phyloP scores from a whole-genome alignment of 2,329 filamentous ascomycete species.

The Balansia obtecta region DNA sequence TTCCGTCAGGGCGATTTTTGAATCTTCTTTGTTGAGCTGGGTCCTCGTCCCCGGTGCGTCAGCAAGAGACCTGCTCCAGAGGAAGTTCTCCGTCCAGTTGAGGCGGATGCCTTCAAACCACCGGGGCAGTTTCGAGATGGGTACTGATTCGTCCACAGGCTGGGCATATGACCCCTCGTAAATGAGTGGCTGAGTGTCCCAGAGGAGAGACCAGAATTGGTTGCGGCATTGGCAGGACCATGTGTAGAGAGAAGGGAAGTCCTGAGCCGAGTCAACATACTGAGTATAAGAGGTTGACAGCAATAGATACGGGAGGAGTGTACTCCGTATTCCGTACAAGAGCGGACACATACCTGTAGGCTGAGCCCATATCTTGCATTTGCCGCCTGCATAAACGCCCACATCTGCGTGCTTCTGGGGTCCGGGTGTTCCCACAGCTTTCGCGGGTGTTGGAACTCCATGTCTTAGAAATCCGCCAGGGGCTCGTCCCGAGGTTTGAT shows the following conservation, averaged over 20 bases:
- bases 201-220: constrained; percentile 55
- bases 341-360: constrained; percentile 36
- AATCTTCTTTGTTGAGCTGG: constrained; percentile 55
- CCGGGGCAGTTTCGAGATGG: constrained; percentile 57
- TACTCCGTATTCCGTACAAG: too few species aligned
- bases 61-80: constrained; percentile 41
- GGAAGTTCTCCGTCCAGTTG: constrained; percentile 72
- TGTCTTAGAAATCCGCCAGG: constrained; percentile 5
- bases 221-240: constrained; percentile 52
- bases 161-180: constrained; percentile 44
- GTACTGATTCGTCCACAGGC: constrained; percentile 56
- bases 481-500: background rate
- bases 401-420: constrained; percentile 51
- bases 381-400: constrained; percentile 50
- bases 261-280: constrained; percentile 26
- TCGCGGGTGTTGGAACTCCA: constrained; percentile 30
- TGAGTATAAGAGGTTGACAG: background rate
- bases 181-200: constrained; percentile 47
- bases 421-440: constrained; percentile 59
- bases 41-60: constrained; percentile 31
- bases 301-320: too few species aligned
- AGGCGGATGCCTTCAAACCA: constrained; percentile 68
- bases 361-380: constrained; percentile 45
- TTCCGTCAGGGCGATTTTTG: constrained; percentile 58
- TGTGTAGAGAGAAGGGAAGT: constrained; percentile 55